Conservation (phyloP, 768 basidiomycete genomes). For the Lentinula detonsa region DNA sequence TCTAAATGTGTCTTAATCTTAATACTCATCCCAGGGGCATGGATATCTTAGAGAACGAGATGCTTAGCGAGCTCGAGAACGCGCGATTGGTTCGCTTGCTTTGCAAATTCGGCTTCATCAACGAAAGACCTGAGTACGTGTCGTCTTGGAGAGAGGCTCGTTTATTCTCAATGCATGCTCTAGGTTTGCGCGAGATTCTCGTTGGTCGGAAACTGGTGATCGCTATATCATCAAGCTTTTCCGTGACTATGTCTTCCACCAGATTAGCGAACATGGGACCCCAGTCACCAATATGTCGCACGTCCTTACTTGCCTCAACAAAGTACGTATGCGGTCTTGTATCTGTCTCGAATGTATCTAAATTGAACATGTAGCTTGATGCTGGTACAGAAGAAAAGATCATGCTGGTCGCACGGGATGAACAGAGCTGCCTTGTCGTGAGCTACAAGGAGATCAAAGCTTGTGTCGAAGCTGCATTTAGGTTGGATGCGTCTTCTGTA, state of each 20-base stretch:
- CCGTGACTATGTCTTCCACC: slow-evolving; percentile 97
- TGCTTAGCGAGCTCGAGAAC: slow-evolving; percentile 90
- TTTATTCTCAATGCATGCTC: neutral
- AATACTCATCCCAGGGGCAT: slow-evolving; percentile 45
- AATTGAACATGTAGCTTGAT: slow-evolving; percentile 57
- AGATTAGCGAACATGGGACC: slow-evolving; percentile 85
- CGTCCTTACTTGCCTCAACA: slow-evolving; percentile 90
- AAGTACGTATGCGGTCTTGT: slow-evolving; percentile 41
- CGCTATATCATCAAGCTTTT: slow-evolving; percentile 97
- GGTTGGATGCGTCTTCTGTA: slow-evolving; percentile 38
- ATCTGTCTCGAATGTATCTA: neutral
- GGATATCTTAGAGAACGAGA: slow-evolving; percentile 78
- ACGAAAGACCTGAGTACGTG: slow-evolving; percentile 94
- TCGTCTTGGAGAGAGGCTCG: neutral
- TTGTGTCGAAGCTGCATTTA: slow-evolving; percentile 80
- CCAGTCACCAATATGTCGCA: slow-evolving; percentile 89
- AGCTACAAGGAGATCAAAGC: slow-evolving; percentile 88
- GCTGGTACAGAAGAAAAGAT: slow-evolving; percentile 89
- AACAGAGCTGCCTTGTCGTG: slow-evolving; percentile 93
- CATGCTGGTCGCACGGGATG: slow-evolving; percentile 93
- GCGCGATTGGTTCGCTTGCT: slow-evolving; percentile 84
- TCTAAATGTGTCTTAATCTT: neutral
- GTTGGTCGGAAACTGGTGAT: slow-evolving; percentile 99
- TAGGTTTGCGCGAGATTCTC: slow-evolving; percentile 90
- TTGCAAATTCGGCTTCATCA: slow-evolving; percentile 96